Evolutionary conservation across 148 eudicot species (phyloP), one percentile per base, ranked within the genome.

Genomic region (Arctostaphylos glauca): DNA sequence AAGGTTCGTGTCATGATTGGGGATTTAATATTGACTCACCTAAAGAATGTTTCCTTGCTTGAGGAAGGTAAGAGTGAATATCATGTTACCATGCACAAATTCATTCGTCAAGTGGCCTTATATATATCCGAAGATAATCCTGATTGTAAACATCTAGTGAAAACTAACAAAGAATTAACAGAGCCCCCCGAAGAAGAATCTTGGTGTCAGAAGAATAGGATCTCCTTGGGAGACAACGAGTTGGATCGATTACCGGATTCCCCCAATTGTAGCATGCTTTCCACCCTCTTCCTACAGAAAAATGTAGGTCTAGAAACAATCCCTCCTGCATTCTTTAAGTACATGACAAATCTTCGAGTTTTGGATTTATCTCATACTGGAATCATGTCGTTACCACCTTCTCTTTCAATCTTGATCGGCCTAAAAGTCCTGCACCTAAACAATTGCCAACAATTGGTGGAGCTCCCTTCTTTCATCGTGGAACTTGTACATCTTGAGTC

Each of bases 81-180:
- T 10, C 43, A 71, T 25, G 82, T 84, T 14, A 47, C 41, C 43
- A 84, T 84, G 85, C 79, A 79, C 70, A 84, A 79, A 56, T 72
- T 46, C 43, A 79, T 84, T 44, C 38, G 85, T 12, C 16, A 59
- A 18, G 14, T 60, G 47, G 82, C 85, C 23, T 72, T 84, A n/a
- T 18, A 46, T 49, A 72, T 71, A 38, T 47, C 52, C 15, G 64
- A 60, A 71, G 56, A 14, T 46, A 43, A 79, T 43, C 23, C n/a
- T 31, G 53, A 83, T 2, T 38, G 38, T 16, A 55, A 73, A 50
- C 10, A 50, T 16, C 15, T 83, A 58, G 82, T 83, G 49, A 46
- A 44, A 70, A 55, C 85, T 0, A 70, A 58, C 54, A 79, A 56
- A 48, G 68, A 19, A 23, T 8, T 44, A 64, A 10, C 1, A n/a